Evolutionary conservation across 805 yeast species (phyloP).

Genomic region (Pichia nakasei): DNA sequence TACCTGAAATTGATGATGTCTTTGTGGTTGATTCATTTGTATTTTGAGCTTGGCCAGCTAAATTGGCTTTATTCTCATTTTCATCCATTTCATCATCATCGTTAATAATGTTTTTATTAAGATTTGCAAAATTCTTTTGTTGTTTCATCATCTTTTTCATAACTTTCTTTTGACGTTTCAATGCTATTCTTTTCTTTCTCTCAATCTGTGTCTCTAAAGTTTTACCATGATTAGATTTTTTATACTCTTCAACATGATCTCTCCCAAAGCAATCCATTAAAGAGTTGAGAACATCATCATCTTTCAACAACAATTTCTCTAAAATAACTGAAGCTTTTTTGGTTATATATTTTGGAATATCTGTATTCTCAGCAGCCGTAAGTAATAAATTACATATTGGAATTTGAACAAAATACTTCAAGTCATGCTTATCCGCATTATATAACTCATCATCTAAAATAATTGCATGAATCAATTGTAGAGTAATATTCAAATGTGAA

Average conservation of each 20-base stretch:
- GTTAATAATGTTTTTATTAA: slow-evolving; percentile 26
- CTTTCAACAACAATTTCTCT: slow-evolving; percentile 41
- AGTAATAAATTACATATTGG: slow-evolving; percentile 52
- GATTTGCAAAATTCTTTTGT: slow-evolving; percentile 34
- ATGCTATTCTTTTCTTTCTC: slow-evolving; percentile 46
- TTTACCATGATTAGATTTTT: slow-evolving; percentile 35
- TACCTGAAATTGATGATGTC: no score
- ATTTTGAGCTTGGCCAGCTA: slow-evolving; percentile 6
- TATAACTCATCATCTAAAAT: slow-evolving; percentile 30
- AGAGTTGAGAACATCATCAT: slow-evolving; percentile 40
- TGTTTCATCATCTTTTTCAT: slow-evolving; percentile 54
- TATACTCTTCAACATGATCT: slow-evolving; percentile 40
- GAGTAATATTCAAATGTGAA: slow-evolving; percentile 45
- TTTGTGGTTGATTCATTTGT: no score
- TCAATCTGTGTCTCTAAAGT: slow-evolving; percentile 47
- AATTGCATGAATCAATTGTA: slow-evolving; percentile 60
- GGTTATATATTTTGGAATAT: slow-evolving; percentile 39
- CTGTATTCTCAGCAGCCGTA: slow-evolving; percentile 37
- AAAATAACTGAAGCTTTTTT: slow-evolving; percentile 51
- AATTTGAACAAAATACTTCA: slow-evolving; percentile 34
- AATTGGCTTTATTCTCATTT: background rate
- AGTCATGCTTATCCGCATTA: slow-evolving; percentile 25
- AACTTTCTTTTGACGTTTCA: slow-evolving; percentile 52
- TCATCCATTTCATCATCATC: slow-evolving; percentile 4
- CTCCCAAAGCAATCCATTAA: slow-evolving; percentile 51